Base-by-base conservation (phyloP, 1,284 basidiomycete genomes). In the Pascua guehoae region DNA sequence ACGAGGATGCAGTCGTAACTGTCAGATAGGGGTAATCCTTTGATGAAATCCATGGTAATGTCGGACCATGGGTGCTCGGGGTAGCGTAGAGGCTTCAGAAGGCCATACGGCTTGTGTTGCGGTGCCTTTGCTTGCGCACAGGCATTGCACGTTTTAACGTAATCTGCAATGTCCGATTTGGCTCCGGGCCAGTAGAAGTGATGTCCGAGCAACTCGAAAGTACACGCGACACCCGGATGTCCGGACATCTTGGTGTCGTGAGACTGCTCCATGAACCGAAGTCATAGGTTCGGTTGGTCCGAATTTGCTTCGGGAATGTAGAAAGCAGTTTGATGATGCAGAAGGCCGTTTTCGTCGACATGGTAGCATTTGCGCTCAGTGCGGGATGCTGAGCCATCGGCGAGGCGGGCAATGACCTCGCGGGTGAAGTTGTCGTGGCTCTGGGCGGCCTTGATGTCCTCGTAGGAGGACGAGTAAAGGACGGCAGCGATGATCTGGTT, bases 1-100 rank as follows among this genome's bases (percentile, higher is more conserved):
- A 80, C 77, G 0, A 78, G 53, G 4, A 83, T 74, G 12, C 71
- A 57, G 49, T 78, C 66, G 60, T 53, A 78, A 4, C 77, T 73
- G 4, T 66, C 59, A 1, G 72, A 75, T 9, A 10, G 8, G 0
- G 81, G 81, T 0, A 83, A 66, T n/a, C 77, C 73, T 5, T 72
- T 67, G 36, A 82, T 81, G 47, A 79, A 71, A 56, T 83, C 81
- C 70, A 81, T 73, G 0, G 75, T 73, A 4, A 82, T 67, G 1
- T 69, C 65, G 41, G 70, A 66, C 70, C 77, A 83, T 68, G 58
- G 81, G 8, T 52, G n/a, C 5, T 41, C 55, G 0, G 76, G 71
- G 14, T 71, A 56, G 2, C 64, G 65, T 14, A 80, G 68, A 12
- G 74, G 76, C 51, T 76, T 55, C 2, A 80, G 63, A 0, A 73